phyloP scores from a whole-genome alignment of 352 stramenopile genomes.

The Phytopythium vexans region DNA sequence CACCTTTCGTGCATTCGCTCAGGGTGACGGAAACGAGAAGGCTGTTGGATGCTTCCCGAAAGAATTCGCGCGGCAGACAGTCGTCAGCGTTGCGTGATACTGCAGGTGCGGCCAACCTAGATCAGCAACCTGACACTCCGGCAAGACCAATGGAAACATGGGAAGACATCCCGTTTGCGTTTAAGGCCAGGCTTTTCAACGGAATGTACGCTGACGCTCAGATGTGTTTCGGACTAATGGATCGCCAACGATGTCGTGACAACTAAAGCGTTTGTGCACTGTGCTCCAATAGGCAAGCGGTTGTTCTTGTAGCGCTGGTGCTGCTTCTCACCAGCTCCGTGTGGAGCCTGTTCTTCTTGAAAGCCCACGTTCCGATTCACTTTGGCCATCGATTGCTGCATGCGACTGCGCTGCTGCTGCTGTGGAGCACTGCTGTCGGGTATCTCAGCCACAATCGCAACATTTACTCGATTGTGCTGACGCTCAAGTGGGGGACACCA shows the following conservation, averaged over 20 bases:
- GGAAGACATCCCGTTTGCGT: conserved; percentile 31
- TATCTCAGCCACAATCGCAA: conserved; percentile 87
- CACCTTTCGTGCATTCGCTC: background rate
- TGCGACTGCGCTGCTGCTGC: conserved; percentile 59
- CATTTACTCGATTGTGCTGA: conserved; percentile 91
- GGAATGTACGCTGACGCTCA: conserved; percentile 39
- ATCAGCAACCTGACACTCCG: background rate
- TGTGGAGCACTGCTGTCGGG: conserved; percentile 82
- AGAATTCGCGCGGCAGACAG: too few species aligned
- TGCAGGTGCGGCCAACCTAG: background rate
- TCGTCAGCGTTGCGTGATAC: too few species aligned
- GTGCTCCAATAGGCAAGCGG: conserved; percentile 38
- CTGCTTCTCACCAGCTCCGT: conserved; percentile 57
- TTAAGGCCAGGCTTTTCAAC: conserved; percentile 73
- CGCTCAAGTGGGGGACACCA: conserved; percentile 73
- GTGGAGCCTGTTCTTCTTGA: conserved; percentile 71
- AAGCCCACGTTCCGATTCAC: conserved; percentile 70
- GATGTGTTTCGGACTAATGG: too few species aligned
- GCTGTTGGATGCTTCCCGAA: too few species aligned
- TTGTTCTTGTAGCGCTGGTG: conserved; percentile 46
- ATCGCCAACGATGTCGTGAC: too few species aligned
- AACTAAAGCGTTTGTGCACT: too few species aligned
- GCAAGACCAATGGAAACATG: conserved; percentile 15
- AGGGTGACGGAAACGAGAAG: conserved; percentile 12
- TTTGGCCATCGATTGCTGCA: conserved; percentile 76